Conservation (phyloP, 768 basidiomycete genomes). For the Rubroboletus satanas region DNA sequence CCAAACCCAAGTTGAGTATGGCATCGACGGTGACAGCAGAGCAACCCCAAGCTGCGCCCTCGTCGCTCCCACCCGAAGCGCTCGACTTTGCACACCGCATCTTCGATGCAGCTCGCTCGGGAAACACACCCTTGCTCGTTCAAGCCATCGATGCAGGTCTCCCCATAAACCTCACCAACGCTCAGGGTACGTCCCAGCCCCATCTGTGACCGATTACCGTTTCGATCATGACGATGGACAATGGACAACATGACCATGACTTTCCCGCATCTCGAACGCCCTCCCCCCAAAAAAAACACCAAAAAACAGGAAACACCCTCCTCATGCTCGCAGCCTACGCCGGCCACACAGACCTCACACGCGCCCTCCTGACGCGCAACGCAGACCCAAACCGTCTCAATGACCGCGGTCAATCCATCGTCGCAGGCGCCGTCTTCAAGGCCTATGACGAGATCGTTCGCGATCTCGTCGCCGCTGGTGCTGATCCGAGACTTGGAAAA, state of each 20-base stretch:
- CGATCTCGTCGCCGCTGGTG: constrained; percentile 46
- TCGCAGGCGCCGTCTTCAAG: constrained; percentile 80
- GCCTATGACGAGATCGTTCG: constrained; percentile 59
- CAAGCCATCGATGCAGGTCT: constrained; percentile 66
- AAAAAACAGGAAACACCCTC: constrained; percentile 61
- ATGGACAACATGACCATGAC: not conserved
- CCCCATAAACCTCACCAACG: constrained; percentile 68
- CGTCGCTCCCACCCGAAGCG: constrained; percentile 34
- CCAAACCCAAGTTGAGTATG: not conserved
- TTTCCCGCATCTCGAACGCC: too few relatives aligned
- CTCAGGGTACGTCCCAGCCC: constrained; percentile 45
- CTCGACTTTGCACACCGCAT: constrained; percentile 59
- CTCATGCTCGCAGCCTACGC: constrained; percentile 76
- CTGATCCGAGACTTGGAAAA: constrained; percentile 61
- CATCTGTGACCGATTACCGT: not conserved
- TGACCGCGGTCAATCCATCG: constrained; percentile 66
- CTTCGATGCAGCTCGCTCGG: constrained; percentile 70
- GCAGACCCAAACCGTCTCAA: constrained; percentile 69
- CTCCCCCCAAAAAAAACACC: too few relatives aligned
- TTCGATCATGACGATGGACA: not conserved
- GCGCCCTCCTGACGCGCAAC: constrained; percentile 49
- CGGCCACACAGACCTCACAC: constrained; percentile 54
- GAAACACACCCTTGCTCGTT: constrained; percentile 49
- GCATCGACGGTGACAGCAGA: not conserved
- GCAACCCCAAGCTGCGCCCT: not conserved